A percentile compares a stretch with the other conserved stretches of the same genome.
These are phyloP conservation scores for Pichia cephalocereana DNA, from an alignment of 805 yeast genomes.

Conservation along the genomic window DNA sequence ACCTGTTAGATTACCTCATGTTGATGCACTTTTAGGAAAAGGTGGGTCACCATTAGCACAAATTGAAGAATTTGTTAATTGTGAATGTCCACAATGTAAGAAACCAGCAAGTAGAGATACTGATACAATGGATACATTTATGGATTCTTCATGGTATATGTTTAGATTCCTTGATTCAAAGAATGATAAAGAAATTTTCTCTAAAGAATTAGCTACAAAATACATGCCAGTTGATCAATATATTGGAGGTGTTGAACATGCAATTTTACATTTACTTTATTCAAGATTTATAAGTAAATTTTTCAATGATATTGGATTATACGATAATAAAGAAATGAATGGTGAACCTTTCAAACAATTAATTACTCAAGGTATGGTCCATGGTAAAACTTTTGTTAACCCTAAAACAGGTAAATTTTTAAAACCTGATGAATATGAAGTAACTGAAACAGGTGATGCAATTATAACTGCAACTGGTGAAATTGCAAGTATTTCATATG, in stretches of 20 bases:
- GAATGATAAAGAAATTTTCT: conserved; percentile 49
- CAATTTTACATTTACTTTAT: conserved; percentile 82
- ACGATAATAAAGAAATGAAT: conserved; percentile 44
- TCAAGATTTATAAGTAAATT: conserved; percentile 82
- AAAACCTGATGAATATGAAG: conserved; percentile 65
- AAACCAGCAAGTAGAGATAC: conserved; percentile 74
- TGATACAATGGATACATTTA: conserved; percentile 97
- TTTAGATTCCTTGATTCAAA: conserved; percentile 74
- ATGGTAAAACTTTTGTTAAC: conserved; percentile 73
- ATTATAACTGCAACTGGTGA: conserved; percentile 40
- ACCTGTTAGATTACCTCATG: conserved; percentile 72
- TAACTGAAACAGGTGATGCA: conserved; percentile 32
- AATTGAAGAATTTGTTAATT: conserved; percentile 58
- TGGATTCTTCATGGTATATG: conserved; percentile 96
- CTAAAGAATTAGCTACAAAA: conserved; percentile 35
- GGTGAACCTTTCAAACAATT: conserved; percentile 79
- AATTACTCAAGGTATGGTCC: conserved; percentile 97
- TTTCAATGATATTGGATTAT: conserved; percentile 52
- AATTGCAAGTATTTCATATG: conserved; percentile 51
- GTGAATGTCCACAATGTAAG: conserved; percentile 77
- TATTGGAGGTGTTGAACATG: conserved; percentile 95
- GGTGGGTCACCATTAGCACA: conserved; percentile 63
- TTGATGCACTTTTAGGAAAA: conserved; percentile 33
- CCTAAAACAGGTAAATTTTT: conserved; percentile 68
- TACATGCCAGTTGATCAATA: conserved; percentile 82